Evolutionary conservation across 2,329 filamentous ascomycete species (phyloP), one percentile per base, ranked within the genome.

Genomic region (Fusarium coicis): DNA sequence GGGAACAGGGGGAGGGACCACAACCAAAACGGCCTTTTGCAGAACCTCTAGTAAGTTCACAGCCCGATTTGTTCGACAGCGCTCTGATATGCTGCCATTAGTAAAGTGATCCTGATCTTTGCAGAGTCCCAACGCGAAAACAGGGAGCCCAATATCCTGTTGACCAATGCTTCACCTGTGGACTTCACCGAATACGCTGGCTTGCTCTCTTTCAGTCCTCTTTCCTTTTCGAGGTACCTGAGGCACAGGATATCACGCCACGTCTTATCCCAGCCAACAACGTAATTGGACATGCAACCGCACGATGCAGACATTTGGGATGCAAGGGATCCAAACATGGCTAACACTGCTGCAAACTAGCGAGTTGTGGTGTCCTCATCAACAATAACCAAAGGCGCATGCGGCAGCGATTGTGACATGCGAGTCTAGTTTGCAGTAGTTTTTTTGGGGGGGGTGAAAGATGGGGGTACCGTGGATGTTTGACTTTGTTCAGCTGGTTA

Each of bases 241-340:
- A 49, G 28, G 15, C 26, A 28, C 19, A 30, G 23, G 19, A 52
- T 19, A 56, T 67, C 64, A 65, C 60, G 60, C 64, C 64, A 67
- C 63, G 40, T 58, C 64, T 52, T 34, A 42, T 36, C 53, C 32
- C 34, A n/a, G 37, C 19, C 47, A 37, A 50, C 43, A 34, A 57
- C 32, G 21, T 16, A 21, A 49, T 56, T 65, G 46, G 60, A 37
- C 30, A 62, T 36, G 28, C 21, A 53, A 34, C 39, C 18, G n/a
- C 60, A 26, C 28, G 43, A 67, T 65, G 44, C 52, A 42, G n/a
- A 39, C 26, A 37, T 37, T 18, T 39, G 34, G 39, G 52, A 57
- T 18, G 44, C 32, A 57, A 64, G 11, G 50, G 18, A 42, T 37
- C 37, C 36, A n/a, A 55, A 40, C 23, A 55, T 47, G 39, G 47